Evolutionary conservation across 163 green algal genomes (phyloP), one percentile per base, ranked within the genome.

Genomic region (Scenedesmus sp.): DNA sequence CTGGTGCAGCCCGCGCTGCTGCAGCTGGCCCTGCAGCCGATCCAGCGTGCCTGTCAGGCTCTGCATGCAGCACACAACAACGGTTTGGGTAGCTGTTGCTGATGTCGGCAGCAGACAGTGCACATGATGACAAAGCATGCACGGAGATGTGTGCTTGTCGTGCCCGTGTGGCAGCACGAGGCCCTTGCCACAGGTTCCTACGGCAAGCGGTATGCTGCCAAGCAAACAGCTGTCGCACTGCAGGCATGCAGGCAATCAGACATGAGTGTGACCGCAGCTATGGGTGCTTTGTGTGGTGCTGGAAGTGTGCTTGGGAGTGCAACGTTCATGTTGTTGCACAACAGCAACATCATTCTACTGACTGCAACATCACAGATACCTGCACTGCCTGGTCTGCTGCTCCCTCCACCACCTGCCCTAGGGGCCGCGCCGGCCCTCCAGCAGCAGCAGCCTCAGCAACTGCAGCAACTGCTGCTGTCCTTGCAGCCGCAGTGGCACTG

Each of bases 341-440:
- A 13, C 49, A 56, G 49, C 12, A 12, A 20, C 49, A 56, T 3
- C 12, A 56, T 13, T 56, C 12, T 56, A 20, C 15, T 56, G 49
- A 37, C 9, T 65, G 4, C 53, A 26, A 24, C 22, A 9, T 18
- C 9, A 2, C 20, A 0, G 40, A 6, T 18, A 90, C 85, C 85
- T 90, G 42, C 37, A 90, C 85, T 59, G 85, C 85, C 37, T 90
- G 70, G 18, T 90, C 49, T 30, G 53, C 59, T 43, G 85, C 85
- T 3, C n/a, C 85, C 22, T 42, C 26, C 2, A 90, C 85, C 22
- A 90, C 85, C 35, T 78, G 49, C 53, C 44, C 30, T 16, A 90
- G 46, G 4, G 44, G 46, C n/a, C 72, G 85, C 30, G 30, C 44
- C 85, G 43, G 51, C 10, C 40, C 56, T 51, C 42, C 82, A 56